These are phyloP conservation scores for Epichloe baconii DNA, from an alignment of 2,329 filamentous ascomycete genomes.

Conservation along the genomic window DNA sequence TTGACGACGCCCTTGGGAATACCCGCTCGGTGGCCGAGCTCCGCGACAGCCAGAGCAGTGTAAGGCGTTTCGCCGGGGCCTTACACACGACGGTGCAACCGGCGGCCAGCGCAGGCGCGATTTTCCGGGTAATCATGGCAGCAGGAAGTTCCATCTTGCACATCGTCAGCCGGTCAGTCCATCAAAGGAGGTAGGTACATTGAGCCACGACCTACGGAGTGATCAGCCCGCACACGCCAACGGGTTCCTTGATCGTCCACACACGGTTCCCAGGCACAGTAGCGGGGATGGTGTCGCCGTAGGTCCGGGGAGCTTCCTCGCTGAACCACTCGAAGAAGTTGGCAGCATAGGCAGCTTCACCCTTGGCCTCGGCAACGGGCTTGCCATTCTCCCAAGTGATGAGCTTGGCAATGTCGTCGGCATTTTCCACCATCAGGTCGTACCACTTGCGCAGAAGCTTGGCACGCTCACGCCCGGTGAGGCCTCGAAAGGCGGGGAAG, in stretches of 20 bases:
- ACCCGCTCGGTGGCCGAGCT: slow-evolving; percentile 75
- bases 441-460: slow-evolving; percentile 70
- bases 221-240: slow-evolving; percentile 72
- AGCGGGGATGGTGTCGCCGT: slow-evolving; percentile 63
- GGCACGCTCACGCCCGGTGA: slow-evolving; percentile 61
- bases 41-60: slow-evolving; percentile 75
- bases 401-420: slow-evolving; percentile 66
- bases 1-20: slow-evolving; percentile 88
- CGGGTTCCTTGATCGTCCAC: slow-evolving; percentile 67
- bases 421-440: slow-evolving; percentile 64
- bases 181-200: not conserved
- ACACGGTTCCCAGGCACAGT: slow-evolving; percentile 60
- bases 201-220: slow-evolving; percentile 40
- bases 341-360: slow-evolving; percentile 60
- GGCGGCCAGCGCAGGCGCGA: slow-evolving; percentile 69
- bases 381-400: slow-evolving; percentile 91
- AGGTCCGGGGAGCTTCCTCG: slow-evolving; percentile 58
- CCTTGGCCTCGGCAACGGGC: slow-evolving; percentile 60
- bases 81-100: slow-evolving; percentile 92
- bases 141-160: slow-evolving; percentile 66
- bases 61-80: slow-evolving; percentile 82
- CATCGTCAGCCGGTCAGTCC: too few species aligned
- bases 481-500: slow-evolving; percentile 55
- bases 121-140: slow-evolving; percentile 61
- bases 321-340: slow-evolving; percentile 73